These are phyloP conservation scores for Lophiostoma macrostomum DNA, from an alignment of 495 filamentous ascomycete genomes.

Conservation along the genomic window DNA sequence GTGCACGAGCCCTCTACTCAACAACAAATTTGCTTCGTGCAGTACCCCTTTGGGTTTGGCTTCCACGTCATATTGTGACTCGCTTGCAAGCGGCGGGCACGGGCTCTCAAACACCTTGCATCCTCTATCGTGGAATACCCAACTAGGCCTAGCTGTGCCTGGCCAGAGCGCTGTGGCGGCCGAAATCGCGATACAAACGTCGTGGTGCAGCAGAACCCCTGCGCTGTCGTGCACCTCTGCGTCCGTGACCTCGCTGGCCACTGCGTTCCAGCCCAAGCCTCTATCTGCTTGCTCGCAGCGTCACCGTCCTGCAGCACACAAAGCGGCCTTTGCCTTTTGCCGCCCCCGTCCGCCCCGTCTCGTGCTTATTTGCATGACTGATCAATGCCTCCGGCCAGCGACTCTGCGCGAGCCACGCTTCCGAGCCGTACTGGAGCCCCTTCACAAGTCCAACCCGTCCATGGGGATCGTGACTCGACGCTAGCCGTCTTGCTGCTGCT, in stretches of 20 bases:
- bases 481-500: slow-evolving; percentile 44
- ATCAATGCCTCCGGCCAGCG: slow-evolving; percentile 23
- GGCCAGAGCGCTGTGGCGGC: slow-evolving; percentile 15
- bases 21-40: slow-evolving; percentile 9
- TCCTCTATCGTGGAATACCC: slow-evolving; percentile 23
- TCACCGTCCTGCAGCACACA: neutral
- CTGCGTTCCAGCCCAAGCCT: slow-evolving; percentile 14
- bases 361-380: slow-evolving; percentile 13
- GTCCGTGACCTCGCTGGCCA: slow-evolving; percentile 1
- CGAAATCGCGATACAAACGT: neutral
- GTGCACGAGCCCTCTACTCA: slow-evolving; percentile 6
- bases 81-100: neutral
- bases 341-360: neutral
- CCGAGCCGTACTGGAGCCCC: slow-evolving; percentile 7
- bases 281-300: slow-evolving; percentile 1
- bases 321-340: neutral
- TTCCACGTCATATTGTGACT: neutral
- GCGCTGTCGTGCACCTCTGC: slow-evolving; percentile 7
- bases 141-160: slow-evolving; percentile 8
- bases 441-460: neutral
- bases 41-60: slow-evolving; percentile 2
- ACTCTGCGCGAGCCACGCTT: slow-evolving; percentile 27
- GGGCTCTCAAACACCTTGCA: slow-evolving; percentile 20
- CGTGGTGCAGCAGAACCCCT: slow-evolving; percentile 21
- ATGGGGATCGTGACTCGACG: slow-evolving; percentile 10